Evolutionary conservation across 768 basidiomycete species (phyloP), one percentile per base, ranked within the genome.

Genomic region (Xerocomus spinulosus): DNA sequence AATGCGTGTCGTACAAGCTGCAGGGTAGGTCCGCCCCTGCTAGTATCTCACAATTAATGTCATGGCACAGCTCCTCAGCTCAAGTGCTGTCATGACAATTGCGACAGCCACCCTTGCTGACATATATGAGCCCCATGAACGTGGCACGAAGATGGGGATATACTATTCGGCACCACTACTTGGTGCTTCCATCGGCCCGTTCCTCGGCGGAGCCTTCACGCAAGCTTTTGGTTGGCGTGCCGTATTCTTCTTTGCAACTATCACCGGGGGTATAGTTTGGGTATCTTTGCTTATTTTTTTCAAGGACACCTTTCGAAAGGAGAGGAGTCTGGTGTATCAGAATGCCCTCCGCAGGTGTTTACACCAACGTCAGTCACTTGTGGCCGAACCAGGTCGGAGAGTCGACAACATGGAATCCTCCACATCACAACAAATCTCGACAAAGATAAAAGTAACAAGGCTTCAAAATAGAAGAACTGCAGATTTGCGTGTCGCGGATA

Each of bases 251-350:
- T 90, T 93, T 62, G 73, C 92, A 28, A 72, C 78, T 2, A 82
- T 85, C 24, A 74, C 82, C 52, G 78, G 78, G 3, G 82, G 80
- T 0, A 37, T 74, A 9, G 78, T 76, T 43, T 70, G 79, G 47
- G 28, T 79, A 21, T 68, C 74, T 14, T 88, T 90, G 62, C 49
- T 86, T 26, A 60, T 83, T 13, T 69, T 83, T 59, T 89, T 93
- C 72, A 78, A 77, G 47, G 91, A 95, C 61, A 91, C 90, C 0
- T 94, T 88, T 68, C 77, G 92, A 21, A 74, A 76, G 52, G 88
- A 93, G 58, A 81, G 93, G 33, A 92, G 91, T 46, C 66, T 86
- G 12, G 74, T 80, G 1, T 95, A 94, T 61, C 89, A 90, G 59
- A 73, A 73, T 12, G 79, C 83, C 0, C 63, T 88, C 49, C 25